Conservation (phyloP, 2,329 filamentous ascomycete genomes). For the Fusarium miscanthi region DNA sequence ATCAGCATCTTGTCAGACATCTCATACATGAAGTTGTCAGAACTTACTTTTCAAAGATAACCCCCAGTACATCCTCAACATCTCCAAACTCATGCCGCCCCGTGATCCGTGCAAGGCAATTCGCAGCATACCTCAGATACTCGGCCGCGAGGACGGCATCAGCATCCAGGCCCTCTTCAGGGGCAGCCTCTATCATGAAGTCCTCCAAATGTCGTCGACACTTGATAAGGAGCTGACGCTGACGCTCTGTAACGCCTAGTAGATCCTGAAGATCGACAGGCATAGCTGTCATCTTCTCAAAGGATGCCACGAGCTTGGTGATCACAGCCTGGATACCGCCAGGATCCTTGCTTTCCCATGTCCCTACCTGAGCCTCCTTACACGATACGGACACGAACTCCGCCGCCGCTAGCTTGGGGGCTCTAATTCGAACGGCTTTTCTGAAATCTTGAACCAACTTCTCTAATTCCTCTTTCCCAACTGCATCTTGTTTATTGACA, state of each 20-base stretch:
- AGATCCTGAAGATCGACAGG: conserved; percentile 81
- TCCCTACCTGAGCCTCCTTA: conserved; percentile 61
- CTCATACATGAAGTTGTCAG: conserved; percentile 1
- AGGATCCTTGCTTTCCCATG: conserved; percentile 56
- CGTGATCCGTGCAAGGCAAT: conserved; percentile 85
- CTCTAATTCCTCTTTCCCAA: conserved; percentile 51
- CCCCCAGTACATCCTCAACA: conserved; percentile 93
- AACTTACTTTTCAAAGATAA: conserved; percentile 96
- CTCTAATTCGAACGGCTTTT: conserved; percentile 21
- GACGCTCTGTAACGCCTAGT: conserved; percentile 89
- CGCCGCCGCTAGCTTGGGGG: conserved; percentile 48
- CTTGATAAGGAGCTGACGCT: conserved; percentile 80
- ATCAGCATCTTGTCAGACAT: conserved; percentile 31
- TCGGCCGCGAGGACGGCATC: conserved; percentile 94
- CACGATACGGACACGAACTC: conserved; percentile 74
- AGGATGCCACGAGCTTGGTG: conserved; percentile 72
- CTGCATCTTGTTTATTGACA: conserved; percentile 71
- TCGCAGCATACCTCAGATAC: conserved; percentile 82
- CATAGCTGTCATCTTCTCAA: conserved; percentile 76
- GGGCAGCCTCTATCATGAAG: conserved; percentile 72
- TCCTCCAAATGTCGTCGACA: conserved; percentile 78
- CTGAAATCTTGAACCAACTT: conserved; percentile 56
- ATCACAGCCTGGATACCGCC: conserved; percentile 78
- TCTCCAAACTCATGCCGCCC: conserved; percentile 87
- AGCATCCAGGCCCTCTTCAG: conserved; percentile 60